Percentiles rank a stretch among this genome's conserved stretches.
phyloP scores from a whole-genome alignment of 148 eudicot species.

The Pouteria glomerata region DNA sequence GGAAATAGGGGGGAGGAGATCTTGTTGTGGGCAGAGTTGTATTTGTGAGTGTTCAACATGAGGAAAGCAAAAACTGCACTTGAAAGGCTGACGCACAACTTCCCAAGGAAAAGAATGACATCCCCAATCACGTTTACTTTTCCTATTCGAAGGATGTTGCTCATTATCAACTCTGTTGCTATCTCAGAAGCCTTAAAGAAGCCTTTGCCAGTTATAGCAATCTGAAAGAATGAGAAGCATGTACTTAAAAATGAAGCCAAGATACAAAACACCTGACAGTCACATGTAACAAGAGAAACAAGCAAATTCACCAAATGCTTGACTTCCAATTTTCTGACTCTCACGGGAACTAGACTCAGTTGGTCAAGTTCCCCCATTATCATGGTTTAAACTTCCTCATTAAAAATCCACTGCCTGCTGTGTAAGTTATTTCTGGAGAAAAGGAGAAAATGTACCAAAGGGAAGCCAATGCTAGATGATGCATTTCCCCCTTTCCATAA shows the following conservation, averaged over 20 bases:
- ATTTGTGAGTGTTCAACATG: conserved; percentile 73
- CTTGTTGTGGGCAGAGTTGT: conserved; percentile 82
- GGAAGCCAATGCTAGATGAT: background rate
- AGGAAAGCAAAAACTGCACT: conserved; percentile 84
- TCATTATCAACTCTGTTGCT: conserved; percentile 83
- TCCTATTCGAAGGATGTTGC: conserved; percentile 82
- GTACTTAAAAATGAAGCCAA: background rate
- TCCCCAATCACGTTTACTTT: conserved; percentile 95
- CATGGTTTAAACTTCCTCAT: background rate
- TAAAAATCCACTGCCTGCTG: background rate
- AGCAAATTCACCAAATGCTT: background rate
- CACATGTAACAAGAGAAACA: background rate
- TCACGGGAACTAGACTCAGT: background rate
- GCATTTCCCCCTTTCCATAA: background rate
- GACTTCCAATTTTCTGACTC: background rate
- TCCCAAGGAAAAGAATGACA: conserved; percentile 84
- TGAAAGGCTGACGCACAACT: conserved; percentile 83
- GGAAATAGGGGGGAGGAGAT: conserved; percentile 92
- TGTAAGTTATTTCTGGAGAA: conserved; percentile 1
- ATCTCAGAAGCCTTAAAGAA: conserved; percentile 90
- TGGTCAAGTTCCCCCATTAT: background rate
- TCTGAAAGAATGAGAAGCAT: conserved; percentile 38
- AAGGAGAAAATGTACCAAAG: background rate
- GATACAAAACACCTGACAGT: background rate
- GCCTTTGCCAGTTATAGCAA: conserved; percentile 94